A percentile compares a stretch with the other conserved stretches of the same genome.
Conservation (phyloP, 345 rosid species). For the Microcos paniculata region DNA sequence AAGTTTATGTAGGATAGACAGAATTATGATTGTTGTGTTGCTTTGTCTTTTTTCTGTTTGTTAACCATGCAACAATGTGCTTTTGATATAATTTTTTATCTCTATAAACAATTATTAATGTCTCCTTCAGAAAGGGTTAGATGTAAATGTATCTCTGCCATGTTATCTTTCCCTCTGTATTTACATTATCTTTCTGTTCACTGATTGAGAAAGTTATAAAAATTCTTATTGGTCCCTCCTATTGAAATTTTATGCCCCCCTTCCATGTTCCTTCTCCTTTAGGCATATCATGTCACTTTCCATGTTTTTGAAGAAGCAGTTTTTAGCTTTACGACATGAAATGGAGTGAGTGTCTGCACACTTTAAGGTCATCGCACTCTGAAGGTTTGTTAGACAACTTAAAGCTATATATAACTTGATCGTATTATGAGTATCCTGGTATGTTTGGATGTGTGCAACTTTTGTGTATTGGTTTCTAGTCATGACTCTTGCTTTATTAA, state of each 20-base stretch:
- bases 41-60: too few species aligned
- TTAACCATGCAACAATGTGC: not conserved
- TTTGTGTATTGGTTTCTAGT: constrained; percentile 17
- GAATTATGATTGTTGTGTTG: not conserved
- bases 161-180: not conserved
- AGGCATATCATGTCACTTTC: constrained; percentile 83
- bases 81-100: not conserved
- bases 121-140: not conserved
- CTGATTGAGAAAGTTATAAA: not conserved
- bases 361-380: constrained; percentile 53
- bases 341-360: constrained; percentile 57
- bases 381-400: constrained; percentile 41
- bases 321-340: constrained; percentile 64
- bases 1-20: too few species aligned
- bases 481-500: constrained; percentile 56
- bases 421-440: not conserved
- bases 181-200: not conserved
- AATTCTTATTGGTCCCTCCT: too few species aligned
- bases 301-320: constrained; percentile 58
- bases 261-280: not conserved
- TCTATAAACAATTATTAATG: not conserved
- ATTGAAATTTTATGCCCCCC: not conserved
- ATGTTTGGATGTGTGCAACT: not conserved
- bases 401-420: not conserved
- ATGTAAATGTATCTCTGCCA: not conserved